Evolutionary conservation across 768 basidiomycete genomes (phyloP).

Genomic region (Amanita muscaria): DNA sequence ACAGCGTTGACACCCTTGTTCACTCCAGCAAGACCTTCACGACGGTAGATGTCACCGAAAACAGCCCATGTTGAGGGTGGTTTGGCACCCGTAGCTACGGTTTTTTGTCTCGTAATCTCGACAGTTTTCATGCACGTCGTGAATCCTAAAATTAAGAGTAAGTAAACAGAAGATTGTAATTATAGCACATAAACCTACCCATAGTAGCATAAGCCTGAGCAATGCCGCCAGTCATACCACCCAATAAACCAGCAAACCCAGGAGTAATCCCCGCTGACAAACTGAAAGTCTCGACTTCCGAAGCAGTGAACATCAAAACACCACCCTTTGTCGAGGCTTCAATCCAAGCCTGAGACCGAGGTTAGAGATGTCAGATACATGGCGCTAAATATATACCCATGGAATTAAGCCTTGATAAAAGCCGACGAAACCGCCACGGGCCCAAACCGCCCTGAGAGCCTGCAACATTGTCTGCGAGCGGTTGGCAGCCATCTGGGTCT

Average conservation of each 20-base stretch:
- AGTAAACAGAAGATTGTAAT: neutral
- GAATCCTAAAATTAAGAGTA: conserved; percentile 51
- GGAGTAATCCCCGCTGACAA: conserved; percentile 65
- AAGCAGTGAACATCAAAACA: conserved; percentile 91
- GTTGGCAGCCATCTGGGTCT: conserved; percentile 99
- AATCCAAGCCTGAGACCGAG: conserved; percentile 78
- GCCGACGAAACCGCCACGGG: conserved; percentile 79
- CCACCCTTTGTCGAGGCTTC: conserved; percentile 98
- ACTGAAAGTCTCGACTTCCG: conserved; percentile 78
- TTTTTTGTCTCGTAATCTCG: conserved; percentile 94
- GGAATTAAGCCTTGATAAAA: conserved; percentile 99
- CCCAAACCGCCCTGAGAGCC: conserved; percentile 82
- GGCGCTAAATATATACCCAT: conserved; percentile 57
- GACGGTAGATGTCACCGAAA: conserved; percentile 89
- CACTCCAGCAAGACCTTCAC: conserved; percentile 90
- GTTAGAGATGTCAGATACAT: neutral
- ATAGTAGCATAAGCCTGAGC: conserved; percentile 99
- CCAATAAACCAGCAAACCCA: conserved; percentile 79
- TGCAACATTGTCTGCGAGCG: conserved; percentile 84
- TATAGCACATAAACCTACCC: conserved; percentile 54
- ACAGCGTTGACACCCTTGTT: conserved; percentile 99
- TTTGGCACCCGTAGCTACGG: conserved; percentile 72
- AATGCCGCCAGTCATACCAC: conserved; percentile 96
- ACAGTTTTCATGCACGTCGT: conserved; percentile 99
- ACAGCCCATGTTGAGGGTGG: conserved; percentile 91